Evolutionary conservation across 768 basidiomycete species (phyloP).

Genomic region (Coprinellus micaceus): DNA sequence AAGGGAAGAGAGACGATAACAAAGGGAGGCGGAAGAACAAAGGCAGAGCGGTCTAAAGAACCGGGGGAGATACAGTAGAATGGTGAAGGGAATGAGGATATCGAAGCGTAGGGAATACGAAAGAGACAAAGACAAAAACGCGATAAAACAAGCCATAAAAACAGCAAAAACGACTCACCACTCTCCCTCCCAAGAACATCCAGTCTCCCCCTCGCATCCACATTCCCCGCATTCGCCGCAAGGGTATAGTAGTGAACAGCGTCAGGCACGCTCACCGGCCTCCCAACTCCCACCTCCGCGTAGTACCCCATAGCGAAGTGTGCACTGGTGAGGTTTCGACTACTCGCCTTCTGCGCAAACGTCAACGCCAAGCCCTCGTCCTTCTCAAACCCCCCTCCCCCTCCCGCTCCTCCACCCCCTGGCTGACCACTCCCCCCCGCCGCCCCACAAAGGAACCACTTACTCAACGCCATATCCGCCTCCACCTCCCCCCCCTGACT

Average conservation of each 20-base stretch:
- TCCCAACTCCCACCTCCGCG: constrained; percentile 87
- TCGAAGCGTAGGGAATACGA: too few relatives aligned
- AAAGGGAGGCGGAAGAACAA: too few relatives aligned
- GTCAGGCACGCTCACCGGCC: constrained; percentile 52
- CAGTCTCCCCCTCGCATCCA: constrained; percentile 75
- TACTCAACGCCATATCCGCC: constrained; percentile 94
- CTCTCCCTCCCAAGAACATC: constrained; percentile 40
- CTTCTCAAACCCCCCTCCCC: too few relatives aligned
- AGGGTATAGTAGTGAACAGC: constrained; percentile 78
- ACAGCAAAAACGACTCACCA: constrained; percentile 61
- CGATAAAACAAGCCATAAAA: too few relatives aligned
- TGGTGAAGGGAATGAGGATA: too few relatives aligned
- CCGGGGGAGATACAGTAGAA: too few relatives aligned
- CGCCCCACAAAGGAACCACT: constrained; percentile 83
- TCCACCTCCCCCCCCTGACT: constrained; percentile 85
- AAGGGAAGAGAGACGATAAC: too few relatives aligned
- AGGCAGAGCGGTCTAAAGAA: too few relatives aligned
- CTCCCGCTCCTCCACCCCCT: constrained; percentile 43
- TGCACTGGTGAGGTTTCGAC: constrained; percentile 71
- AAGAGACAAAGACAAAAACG: too few relatives aligned
- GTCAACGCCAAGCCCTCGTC: constrained; percentile 82
- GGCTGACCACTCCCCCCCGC: constrained; percentile 16
- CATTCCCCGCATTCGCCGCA: constrained; percentile 76
- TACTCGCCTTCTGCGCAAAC: constrained; percentile 85
- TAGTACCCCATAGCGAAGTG: constrained; percentile 98